Evolutionary conservation across 202 grass and related monocot genomes (phyloP).

Genomic region (Zizania palustris): DNA sequence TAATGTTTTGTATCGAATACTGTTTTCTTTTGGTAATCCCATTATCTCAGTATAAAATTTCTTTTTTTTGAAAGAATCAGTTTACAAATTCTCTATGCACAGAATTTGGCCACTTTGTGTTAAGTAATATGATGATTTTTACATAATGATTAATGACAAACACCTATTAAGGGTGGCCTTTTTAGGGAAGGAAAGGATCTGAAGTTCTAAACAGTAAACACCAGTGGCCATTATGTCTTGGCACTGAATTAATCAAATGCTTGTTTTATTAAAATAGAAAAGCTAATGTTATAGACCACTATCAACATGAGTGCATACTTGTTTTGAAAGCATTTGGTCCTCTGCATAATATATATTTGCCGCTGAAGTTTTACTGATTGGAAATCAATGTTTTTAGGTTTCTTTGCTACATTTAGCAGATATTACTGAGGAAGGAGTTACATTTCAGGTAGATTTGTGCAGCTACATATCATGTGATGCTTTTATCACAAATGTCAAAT

Average conservation of each 20-base stretch:
- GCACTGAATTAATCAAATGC: not conserved
- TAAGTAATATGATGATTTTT: slow-evolving; percentile 4
- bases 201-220: not conserved
- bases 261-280: not conserved
- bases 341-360: not conserved
- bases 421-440: slow-evolving; percentile 95
- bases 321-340: not conserved
- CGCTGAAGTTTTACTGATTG: slow-evolving; percentile 30
- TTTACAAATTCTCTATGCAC: not conserved
- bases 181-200: not conserved
- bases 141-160: not conserved
- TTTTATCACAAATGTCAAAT: not conserved
- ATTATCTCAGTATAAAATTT: no score
- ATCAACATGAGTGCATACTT: not conserved
- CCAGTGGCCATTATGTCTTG: not conserved
- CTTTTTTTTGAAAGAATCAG: no score
- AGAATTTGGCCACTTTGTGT: not conserved
- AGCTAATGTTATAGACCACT: not conserved
- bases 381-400: slow-evolving; percentile 58
- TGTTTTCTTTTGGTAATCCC: not conserved
- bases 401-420: slow-evolving; percentile 97
- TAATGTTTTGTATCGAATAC: not conserved
- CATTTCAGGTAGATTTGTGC: slow-evolving; percentile 78
- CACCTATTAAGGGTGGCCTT: not conserved
- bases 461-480: slow-evolving; percentile 9